Evolutionary conservation across 2,329 filamentous ascomycete species (phyloP).

Genomic region (Teratosphaeria zuluensis): DNA sequence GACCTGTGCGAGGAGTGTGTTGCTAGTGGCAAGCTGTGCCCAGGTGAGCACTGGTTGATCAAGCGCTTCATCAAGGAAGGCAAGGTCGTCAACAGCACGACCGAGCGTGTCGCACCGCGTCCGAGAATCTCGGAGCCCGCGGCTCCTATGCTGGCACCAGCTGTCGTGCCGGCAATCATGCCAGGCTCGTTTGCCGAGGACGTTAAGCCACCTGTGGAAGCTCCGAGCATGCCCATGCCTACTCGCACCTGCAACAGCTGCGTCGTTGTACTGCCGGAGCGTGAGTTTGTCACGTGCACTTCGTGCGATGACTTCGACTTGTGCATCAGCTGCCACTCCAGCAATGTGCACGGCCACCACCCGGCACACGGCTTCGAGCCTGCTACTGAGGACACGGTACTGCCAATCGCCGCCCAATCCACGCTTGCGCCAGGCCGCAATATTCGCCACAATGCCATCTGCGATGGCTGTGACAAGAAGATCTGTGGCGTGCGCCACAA

Average conservation of each 20-base stretch:
- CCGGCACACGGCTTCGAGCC: slow-evolving; percentile 73
- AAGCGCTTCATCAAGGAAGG: slow-evolving; percentile 77
- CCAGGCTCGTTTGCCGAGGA: slow-evolving; percentile 37
- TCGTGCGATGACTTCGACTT: slow-evolving; percentile 86
- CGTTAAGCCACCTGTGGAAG: slow-evolving; percentile 30
- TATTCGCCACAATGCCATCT: slow-evolving; percentile 75
- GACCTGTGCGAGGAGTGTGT: slow-evolving; percentile 82
- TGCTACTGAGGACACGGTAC: slow-evolving; percentile 52
- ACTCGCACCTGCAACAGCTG: slow-evolving; percentile 66
- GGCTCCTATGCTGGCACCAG: neutral
- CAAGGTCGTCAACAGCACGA: slow-evolving; percentile 72
- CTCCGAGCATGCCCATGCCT: slow-evolving; percentile 24
- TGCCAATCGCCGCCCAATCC: slow-evolving; percentile 52
- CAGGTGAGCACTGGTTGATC: slow-evolving; percentile 83
- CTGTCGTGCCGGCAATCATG: neutral
- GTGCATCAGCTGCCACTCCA: slow-evolving; percentile 70
- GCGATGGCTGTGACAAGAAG: slow-evolving; percentile 84
- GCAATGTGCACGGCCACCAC: slow-evolving; percentile 77
- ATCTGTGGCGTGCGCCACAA: slow-evolving; percentile 90
- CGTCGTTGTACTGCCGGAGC: slow-evolving; percentile 56
- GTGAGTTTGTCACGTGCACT: slow-evolving; percentile 75
- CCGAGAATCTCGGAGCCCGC: slow-evolving; percentile 5
- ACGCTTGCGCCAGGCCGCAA: slow-evolving; percentile 74
- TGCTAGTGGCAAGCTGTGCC: slow-evolving; percentile 64
- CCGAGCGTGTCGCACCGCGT: slow-evolving; percentile 55